Evolutionary conservation across 2,329 filamentous ascomycete genomes (phyloP), one percentile per base, ranked within the genome.

Genomic region (Karstenula rhodostoma): DNA sequence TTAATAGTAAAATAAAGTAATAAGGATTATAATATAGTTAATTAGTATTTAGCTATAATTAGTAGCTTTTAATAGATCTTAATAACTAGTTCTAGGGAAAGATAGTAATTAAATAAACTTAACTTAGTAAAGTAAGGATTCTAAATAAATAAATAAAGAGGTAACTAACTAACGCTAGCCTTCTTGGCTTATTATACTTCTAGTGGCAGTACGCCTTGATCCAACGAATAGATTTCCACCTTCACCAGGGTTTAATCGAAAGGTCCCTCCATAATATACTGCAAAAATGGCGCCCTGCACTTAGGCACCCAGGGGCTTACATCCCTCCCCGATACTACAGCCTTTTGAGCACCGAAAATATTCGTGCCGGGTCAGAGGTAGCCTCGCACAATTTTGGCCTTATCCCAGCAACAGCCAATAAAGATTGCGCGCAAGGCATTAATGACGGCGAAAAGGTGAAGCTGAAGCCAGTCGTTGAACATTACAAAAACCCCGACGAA

Each of bases 181-280:
- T n/a, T n/a, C n/a, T n/a, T n/a, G 19, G 35, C 35, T 59, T 13
- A 59, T 7, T 3, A 50, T 40, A 32, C 4, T n/a, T n/a, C 13
- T 17, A 59, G 57, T 59, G 57, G 57, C 57, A 59, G 35, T 56
- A 55, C 32, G 57, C 57, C n/a, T 56, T 56, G 37, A 56, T 56
- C 25, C 32, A 51, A 50, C 51, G 57, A 27, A 19, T 56, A 22
- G 51, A 56, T 51, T 25, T 51, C 23, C 44, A 51, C 46, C 33
- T 59, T n/a, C 23, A 55, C 25, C 51, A 59, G 56, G 43, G 6
- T n/a, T 50, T 25, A 8, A 27, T 59, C 19, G 57, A 59, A 23
- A 22, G 4, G 33, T 9, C 2, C n/a, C 44, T 59, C 1, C 32
- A 44, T 7, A n/a, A 27, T 25, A 25, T 15, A 44, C n/a, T 51